These are phyloP conservation scores for Penicillium paradoxum DNA, from an alignment of 495 filamentous ascomycete species.

Conservation along the genomic window DNA sequence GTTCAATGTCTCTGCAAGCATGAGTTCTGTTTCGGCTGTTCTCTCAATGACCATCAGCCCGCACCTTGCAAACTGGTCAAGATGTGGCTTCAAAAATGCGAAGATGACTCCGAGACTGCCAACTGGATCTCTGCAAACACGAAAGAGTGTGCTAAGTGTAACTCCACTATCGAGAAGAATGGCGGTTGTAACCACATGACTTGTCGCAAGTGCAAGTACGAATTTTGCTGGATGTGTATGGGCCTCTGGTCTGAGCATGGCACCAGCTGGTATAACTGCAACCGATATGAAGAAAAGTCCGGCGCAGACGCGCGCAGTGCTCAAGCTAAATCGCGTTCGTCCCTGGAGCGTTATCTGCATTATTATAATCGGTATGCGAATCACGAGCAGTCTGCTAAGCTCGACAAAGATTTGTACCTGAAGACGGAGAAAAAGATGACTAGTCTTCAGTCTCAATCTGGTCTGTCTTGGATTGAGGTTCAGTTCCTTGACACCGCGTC, in stretches of 20 bases:
- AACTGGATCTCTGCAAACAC: slow-evolving; percentile 99
- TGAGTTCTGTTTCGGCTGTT: slow-evolving; percentile 94
- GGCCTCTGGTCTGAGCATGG: slow-evolving; percentile 97
- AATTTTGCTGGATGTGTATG: slow-evolving; percentile 99
- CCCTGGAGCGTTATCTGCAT: slow-evolving; percentile 88
- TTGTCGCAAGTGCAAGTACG: slow-evolving; percentile 95
- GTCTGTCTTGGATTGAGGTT: slow-evolving; percentile 98
- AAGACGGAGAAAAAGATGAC: slow-evolving; percentile 99
- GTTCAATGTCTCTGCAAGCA: slow-evolving; percentile 80
- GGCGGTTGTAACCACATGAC: slow-evolving; percentile 99
- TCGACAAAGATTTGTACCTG: slow-evolving; percentile 90
- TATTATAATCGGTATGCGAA: slow-evolving; percentile 99
- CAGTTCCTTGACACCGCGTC: slow-evolving; percentile 93
- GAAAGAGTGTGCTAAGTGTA: slow-evolving; percentile 94
- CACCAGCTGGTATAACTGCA: slow-evolving; percentile 99
- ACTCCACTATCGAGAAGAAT: slow-evolving; percentile 98
- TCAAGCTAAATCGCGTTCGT: slow-evolving; percentile 84
- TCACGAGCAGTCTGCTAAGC: slow-evolving; percentile 94
- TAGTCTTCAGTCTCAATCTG: slow-evolving; percentile 82
- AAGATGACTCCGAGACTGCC: slow-evolving; percentile 95
- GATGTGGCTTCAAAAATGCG: slow-evolving; percentile 97
- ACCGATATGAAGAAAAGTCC: slow-evolving; percentile 91
- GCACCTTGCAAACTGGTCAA: slow-evolving; percentile 88
- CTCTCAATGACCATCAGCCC: slow-evolving; percentile 86
- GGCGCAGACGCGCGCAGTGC: slow-evolving; percentile 83